Conservation (phyloP, 345 rosid species). For the Linum lewisii region DNA sequence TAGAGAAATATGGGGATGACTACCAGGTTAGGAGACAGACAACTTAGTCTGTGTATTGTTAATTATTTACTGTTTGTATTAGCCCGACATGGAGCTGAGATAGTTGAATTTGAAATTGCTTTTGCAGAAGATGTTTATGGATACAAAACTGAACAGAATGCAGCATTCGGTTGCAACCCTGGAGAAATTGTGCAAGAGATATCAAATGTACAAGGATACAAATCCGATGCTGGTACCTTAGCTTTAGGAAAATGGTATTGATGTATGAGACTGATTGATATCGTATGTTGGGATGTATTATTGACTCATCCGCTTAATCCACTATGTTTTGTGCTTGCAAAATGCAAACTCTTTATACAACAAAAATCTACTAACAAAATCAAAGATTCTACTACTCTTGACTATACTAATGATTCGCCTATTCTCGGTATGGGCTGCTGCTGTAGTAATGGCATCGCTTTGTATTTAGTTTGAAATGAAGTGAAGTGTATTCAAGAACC, state of each 20-base stretch:
- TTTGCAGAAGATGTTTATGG: slow-evolving; percentile 79
- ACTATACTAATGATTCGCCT: too few species aligned
- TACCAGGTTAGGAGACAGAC: slow-evolving; percentile 37
- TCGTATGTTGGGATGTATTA: neutral
- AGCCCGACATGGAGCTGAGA: too few species aligned
- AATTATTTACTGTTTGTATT: neutral
- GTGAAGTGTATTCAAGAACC: too few species aligned
- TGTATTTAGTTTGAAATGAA: too few species aligned
- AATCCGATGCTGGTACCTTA: slow-evolving; percentile 47
- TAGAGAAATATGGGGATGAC: slow-evolving; percentile 74
- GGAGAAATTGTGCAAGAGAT: slow-evolving; percentile 61
- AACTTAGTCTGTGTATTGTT: neutral
- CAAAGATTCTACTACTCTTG: too few species aligned
- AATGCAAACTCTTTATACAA: too few species aligned
- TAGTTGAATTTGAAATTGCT: neutral
- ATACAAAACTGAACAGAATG: slow-evolving; percentile 71
- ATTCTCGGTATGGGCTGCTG: too few species aligned
- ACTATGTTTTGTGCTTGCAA: too few species aligned
- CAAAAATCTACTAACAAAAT: too few species aligned
- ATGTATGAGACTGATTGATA: neutral
- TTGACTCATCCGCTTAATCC: too few species aligned
- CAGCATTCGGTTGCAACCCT: slow-evolving; percentile 69
- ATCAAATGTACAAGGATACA: slow-evolving; percentile 36
- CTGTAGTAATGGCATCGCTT: too few species aligned
- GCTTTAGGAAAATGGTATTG: neutral